Conservation (phyloP, 2,329 filamentous ascomycete genomes). For the Sclerotinia glacialis region DNA sequence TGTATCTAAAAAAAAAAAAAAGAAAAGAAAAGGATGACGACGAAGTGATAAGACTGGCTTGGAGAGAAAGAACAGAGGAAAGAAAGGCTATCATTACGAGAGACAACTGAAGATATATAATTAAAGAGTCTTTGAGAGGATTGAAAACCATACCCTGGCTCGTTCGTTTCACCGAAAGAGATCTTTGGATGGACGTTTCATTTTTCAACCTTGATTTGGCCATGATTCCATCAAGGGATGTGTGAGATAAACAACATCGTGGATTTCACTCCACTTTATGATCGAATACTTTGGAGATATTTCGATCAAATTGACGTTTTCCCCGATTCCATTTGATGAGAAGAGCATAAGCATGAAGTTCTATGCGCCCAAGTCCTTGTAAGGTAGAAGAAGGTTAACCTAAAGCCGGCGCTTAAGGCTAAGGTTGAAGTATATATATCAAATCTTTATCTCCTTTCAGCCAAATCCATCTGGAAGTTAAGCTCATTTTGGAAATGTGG, state of each 20-base stretch:
- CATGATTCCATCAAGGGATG: not conserved
- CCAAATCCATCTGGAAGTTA: not conserved
- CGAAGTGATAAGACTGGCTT: slow-evolving; percentile 15
- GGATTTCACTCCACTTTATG: not conserved
- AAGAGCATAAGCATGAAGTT: not conserved
- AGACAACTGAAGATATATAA: slow-evolving; percentile 17
- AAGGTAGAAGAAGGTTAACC: not conserved
- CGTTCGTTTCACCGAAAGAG: slow-evolving; percentile 9
- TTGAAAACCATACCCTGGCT: not conserved
- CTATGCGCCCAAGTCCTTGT: not conserved
- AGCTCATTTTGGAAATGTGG: not conserved
- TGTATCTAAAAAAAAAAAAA: slow-evolving; percentile 4
- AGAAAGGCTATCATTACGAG: not conserved
- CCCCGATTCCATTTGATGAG: not conserved
- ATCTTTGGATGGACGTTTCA: slow-evolving; percentile 9
- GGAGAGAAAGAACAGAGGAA: not conserved
- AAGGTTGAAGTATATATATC: not conserved
- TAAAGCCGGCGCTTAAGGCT: not conserved
- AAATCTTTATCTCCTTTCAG: not conserved
- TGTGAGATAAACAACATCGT: not conserved
- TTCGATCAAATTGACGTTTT: not conserved
- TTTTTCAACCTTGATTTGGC: not conserved
- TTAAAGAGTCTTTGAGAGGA: not conserved
- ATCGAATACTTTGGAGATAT: not conserved
- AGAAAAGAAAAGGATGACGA: not conserved